Base-by-base conservation (phyloP, 306 rosid species). In the Elaeagnus macrophylla region DNA sequence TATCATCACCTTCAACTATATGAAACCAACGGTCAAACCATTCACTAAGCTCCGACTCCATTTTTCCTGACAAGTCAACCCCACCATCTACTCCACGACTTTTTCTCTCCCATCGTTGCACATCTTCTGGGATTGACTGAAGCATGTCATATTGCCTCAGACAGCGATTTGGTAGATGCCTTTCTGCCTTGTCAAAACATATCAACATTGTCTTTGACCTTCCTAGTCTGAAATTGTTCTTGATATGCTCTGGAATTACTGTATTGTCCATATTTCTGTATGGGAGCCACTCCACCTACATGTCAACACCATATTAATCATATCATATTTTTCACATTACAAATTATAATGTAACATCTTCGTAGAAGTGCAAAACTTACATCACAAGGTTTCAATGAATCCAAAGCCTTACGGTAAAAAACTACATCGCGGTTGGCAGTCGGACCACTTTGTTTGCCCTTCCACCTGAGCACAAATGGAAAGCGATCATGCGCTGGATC, bases 21-120 rank as follows among this genome's bases (percentile, higher is more conserved):
- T 82, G 78, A 17, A 69, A 75, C 51, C 66, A 77, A 43, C 95
- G 95, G 16, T 77, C 80, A 39, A 66, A 71, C 99, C 99, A 93
- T 60, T 93, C 99, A 37, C 73, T 73, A 57, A 87, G 83, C 70
- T 93, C 99, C 7, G 82, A 64, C 70, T 87, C 96, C 99, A 93
- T 87, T 78, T 93, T 93, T 39, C 83, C 85, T 0, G 99, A 84
- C 76, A 93, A 83, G 72, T 93, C 96, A 77, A 93, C 95, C 57
- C 99, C 99, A 14, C 96, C 96, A 52, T 93, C 99, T 67, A 93
- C 99, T 41, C 99, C 99, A 35, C 99, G 85, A 57, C 96, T 87
- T 66, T 93, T 93, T 79, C 99, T 84, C 75, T 93, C 99, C 99
- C 99, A 93, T n/a, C 80, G 89, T 53, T 72, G 81, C 64, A 93